Evolutionary conservation across 257 asterid species (phyloP), one percentile per base, ranked within the genome.

Genomic region (Solanum megistacrolobum): DNA sequence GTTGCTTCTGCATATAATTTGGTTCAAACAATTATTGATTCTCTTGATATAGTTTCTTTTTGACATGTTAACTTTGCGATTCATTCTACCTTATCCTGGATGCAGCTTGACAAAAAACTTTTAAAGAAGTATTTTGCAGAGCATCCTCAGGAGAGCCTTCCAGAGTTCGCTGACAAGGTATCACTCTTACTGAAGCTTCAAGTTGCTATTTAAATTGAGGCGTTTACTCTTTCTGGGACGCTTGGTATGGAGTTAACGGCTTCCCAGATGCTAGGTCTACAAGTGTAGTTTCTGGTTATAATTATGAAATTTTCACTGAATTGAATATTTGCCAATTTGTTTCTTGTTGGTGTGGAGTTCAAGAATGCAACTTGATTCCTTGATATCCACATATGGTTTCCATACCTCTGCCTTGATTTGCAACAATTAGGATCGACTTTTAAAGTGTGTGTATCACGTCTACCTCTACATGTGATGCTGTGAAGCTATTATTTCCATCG

Each of bases 161-260:
- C 99, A 46, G 98, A 95, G 87, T 96, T 95, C 83, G 94, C 96
- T 21, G 98, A 97, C 88, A 97, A 97, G 99, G 99, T 97, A 91
- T 87, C 31, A 8, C 86, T 46, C 71, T 69, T 32, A 20, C 25
- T 85, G 48, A 36, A 87, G 73, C 46, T 66, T 52, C 84, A 86
- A 69, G 66, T 29, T 71, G 20, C 34, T 58, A 86, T 46, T 81
- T 81, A 48, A 9, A 14, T 25, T 41, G 84, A 78, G 38, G 65
- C 6, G 27, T 81, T 81, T 81, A 29, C 68, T 46, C 32, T 46
- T 81, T 35, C 20, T 81, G 41, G 69, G 11, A 9, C 27, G 11
- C 52, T 82, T 18, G 69, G 68, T 9, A 10, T 82, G 41, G 35
- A 81, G 68, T 18, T 48, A 81, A 81, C 9, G 10, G 29, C 41